A percentile compares a stretch with the other conserved stretches of the same genome.
These are phyloP conservation scores for Septoria petroselini DNA, from an alignment of 2,329 filamentous ascomycete species.

Conservation along the genomic window DNA sequence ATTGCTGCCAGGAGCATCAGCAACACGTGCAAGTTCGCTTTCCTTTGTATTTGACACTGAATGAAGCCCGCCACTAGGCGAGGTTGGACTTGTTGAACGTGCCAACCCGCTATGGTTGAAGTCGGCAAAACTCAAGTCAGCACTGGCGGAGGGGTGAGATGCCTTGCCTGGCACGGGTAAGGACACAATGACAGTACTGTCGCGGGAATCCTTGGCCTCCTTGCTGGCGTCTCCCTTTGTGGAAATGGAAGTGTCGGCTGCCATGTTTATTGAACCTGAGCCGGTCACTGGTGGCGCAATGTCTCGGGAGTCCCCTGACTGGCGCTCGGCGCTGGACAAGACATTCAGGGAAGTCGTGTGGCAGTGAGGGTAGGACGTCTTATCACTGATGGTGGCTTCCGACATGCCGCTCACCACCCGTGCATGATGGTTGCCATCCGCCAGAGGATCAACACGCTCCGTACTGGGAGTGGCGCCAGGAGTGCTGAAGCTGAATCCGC, in stretches of 20 bases:
- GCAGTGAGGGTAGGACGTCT: not conserved
- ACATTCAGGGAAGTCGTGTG: too few relatives aligned
- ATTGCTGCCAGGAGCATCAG: not conserved
- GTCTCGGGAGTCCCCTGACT: too few relatives aligned
- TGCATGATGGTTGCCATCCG: not conserved
- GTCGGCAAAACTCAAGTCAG: constrained; percentile 20
- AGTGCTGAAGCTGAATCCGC: constrained; percentile 27
- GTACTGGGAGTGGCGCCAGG: constrained; percentile 1
- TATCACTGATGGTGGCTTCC: not conserved
- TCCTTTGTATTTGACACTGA: not conserved
- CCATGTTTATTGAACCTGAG: too few relatives aligned
- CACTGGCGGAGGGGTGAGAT: constrained; percentile 7
- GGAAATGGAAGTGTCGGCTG: too few relatives aligned
- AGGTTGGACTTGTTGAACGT: constrained; percentile 2
- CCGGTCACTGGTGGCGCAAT: too few relatives aligned
- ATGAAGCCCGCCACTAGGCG: not conserved
- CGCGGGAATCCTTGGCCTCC: not conserved
- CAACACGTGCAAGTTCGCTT: not conserved
- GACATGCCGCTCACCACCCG: not conserved
- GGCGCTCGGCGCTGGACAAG: too few relatives aligned
- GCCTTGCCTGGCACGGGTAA: not conserved
- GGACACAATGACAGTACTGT: not conserved
- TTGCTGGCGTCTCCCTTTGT: too few relatives aligned
- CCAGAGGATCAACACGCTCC: constrained; percentile 6
- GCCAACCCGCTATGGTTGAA: constrained; percentile 17